Evolutionary conservation across 495 filamentous ascomycete species (phyloP), one percentile per base, ranked within the genome.

Genomic region (Penicillium steckii): DNA sequence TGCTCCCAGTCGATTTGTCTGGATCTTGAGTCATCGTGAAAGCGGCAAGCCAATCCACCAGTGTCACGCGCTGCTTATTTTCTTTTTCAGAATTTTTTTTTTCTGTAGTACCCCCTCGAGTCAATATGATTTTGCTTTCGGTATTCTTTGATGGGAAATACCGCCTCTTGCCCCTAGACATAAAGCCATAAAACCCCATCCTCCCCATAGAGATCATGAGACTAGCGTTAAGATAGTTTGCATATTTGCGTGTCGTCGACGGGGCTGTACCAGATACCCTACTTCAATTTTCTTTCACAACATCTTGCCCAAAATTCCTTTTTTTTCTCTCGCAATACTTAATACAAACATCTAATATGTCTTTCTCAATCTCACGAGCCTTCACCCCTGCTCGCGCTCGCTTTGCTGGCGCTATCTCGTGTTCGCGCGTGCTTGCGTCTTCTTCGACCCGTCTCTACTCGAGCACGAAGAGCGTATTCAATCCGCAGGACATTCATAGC

Each of bases 21-120:
- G 52, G 67, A 55, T 61, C 60, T 44, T 60, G 59, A 62, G 53
- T 60, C 62, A 67, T 65, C 56, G 68, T 62, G 56, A 69, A 65
- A 59, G 42, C 53, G 61, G 48, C 56, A 56, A 48, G 43, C 26
- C 23, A 52, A 54, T 32, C 65, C 62, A 65, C 63, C 42, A 33
- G 35, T 49, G 57, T 71, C 68, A 71, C 61, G 61, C 64, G 64
- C 26, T 43, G 42, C 35, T 22, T 22, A 61, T 66, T 63, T 64
- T 44, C 13, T 44, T 41, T 25, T 44, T 52, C 44, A 12, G 27
- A 41, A 2, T 40, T 51, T 38, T 27, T 56, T 27, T 45, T 41
- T 49, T 26, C 19, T 52, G 47, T 37, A 52, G 24, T 18, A 35
- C 13, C 22, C 25, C 19, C 18, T 55, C 52, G 37, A 23, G 23